phyloP scores from a whole-genome alignment of 805 yeast genomes.

The Candida parachauliodes region DNA sequence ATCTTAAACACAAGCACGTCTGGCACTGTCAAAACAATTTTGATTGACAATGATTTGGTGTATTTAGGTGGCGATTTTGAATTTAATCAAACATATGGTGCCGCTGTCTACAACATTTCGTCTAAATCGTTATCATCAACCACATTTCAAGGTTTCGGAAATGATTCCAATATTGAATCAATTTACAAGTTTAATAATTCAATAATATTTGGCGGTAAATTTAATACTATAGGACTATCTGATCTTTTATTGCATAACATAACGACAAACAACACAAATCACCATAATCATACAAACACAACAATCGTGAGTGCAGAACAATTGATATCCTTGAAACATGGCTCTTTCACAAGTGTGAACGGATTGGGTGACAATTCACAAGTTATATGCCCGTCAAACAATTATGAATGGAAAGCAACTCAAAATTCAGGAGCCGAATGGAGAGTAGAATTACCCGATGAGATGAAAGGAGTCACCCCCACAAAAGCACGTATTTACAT shows the following conservation, averaged over 20 bases:
- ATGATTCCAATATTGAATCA: conserved; percentile 54
- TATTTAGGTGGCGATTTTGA: conserved; percentile 81
- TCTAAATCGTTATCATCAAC: conserved; percentile 41
- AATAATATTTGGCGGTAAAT: conserved; percentile 78
- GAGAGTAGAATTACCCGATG: conserved; percentile 55
- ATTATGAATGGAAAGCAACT: conserved; percentile 51
- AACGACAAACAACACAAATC: conserved; percentile 22
- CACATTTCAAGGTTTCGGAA: conserved; percentile 76
- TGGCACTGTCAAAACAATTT: conserved; percentile 33
- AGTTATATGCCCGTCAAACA: conserved; percentile 57
- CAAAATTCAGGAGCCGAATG: conserved; percentile 58
- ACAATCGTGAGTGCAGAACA: conserved; percentile 55
- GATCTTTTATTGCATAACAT: conserved; percentile 38
- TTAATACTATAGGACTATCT: conserved; percentile 56
- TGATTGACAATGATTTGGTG: conserved; percentile 43
- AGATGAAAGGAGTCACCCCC: conserved; percentile 50
- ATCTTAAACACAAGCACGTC: conserved; percentile 19
- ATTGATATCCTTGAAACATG: conserved; percentile 54
- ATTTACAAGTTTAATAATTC: conserved; percentile 47
- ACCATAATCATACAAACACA: conserved; percentile 27
- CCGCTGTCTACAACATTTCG: conserved; percentile 57
- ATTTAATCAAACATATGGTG: conserved; percentile 52
- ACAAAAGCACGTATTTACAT: conserved; percentile 72
- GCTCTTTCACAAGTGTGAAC: conserved; percentile 48
- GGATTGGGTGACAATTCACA: conserved; percentile 26